phyloP scores from a whole-genome alignment of 2,329 filamentous ascomycete genomes.

The Tolypocladium inflatum region DNA sequence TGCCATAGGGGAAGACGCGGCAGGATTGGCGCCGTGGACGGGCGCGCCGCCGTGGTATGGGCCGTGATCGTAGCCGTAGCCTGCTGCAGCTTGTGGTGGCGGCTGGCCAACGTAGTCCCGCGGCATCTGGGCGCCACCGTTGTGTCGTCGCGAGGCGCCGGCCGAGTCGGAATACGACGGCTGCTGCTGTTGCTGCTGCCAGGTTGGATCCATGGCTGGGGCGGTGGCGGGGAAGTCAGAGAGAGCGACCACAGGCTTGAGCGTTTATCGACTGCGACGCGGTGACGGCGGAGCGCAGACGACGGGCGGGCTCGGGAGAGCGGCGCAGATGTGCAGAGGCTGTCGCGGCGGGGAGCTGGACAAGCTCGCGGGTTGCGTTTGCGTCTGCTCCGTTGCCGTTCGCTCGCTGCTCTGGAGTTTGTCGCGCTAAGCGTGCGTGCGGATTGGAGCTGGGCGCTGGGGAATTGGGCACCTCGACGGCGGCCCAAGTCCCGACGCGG shows the following conservation, averaged over 20 bases:
- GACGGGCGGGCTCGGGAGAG: neutral
- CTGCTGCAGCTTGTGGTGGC: conserved; percentile 16
- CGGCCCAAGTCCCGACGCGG: conserved; percentile 8
- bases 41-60: conserved; percentile 44
- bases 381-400: neutral
- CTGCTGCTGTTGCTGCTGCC: conserved; percentile 41
- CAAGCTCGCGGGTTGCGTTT: neutral
- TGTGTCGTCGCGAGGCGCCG: conserved; percentile 55
- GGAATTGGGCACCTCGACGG: conserved; percentile 12
- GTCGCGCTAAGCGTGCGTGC: conserved; percentile 1
- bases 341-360: neutral
- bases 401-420: neutral
- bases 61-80: conserved; percentile 53
- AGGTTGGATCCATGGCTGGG: conserved; percentile 44
- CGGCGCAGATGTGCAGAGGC: neutral
- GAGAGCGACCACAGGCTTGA: neutral
- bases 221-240: conserved; percentile 7
- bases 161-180: conserved; percentile 56
- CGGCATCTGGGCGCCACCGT: conserved; percentile 37
- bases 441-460: conserved; percentile 1
- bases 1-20: conserved; percentile 42
- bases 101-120: conserved; percentile 35
- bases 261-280: neutral
- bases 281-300: neutral
- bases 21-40: conserved; percentile 33